A percentile compares a stretch with the other conserved stretches of the same genome.
These are phyloP conservation scores for Mucor mucedo DNA, from an alignment of 371 early-diverging fungal genomes.

Conservation along the genomic window DNA sequence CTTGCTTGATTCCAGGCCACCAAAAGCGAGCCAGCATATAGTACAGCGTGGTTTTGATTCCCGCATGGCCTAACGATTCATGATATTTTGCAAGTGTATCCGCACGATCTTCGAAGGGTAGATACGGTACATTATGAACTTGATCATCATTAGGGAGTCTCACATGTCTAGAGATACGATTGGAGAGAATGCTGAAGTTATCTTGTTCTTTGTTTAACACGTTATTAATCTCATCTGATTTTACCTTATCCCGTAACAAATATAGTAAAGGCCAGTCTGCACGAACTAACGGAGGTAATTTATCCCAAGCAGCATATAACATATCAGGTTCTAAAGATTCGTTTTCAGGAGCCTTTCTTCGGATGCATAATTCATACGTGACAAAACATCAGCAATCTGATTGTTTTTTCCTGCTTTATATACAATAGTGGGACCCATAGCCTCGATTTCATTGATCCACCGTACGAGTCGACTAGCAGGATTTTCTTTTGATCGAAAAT, in stretches of 20 bases:
- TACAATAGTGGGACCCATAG: constrained; percentile 35
- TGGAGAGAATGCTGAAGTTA: constrained; percentile 2
- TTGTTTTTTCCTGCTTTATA: constrained; percentile 38
- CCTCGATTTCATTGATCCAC: constrained; percentile 36
- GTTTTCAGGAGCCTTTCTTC: not conserved
- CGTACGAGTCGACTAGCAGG: constrained; percentile 28
- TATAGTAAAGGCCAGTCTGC: constrained; percentile 8
- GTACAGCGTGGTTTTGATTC: not conserved
- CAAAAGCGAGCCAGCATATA: not conserved
- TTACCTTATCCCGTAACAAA: not conserved
- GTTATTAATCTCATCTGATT: not conserved
- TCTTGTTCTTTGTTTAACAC: constrained; percentile 5
- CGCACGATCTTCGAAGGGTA: constrained; percentile 12
- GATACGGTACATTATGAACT: constrained; percentile 2
- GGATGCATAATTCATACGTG: constrained; percentile 3
- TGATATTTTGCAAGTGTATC: constrained; percentile 10
- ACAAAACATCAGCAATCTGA: constrained; percentile 4
- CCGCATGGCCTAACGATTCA: constrained; percentile 15
- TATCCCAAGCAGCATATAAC: constrained; percentile 8
- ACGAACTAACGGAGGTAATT: not conserved
- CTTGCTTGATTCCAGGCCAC: constrained; percentile 1
- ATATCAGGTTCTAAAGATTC: constrained; percentile 9
- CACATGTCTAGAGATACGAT: not conserved
- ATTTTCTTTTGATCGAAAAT: constrained; percentile 31
- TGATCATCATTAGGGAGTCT: not conserved